Evolutionary conservation across 108 stramenopile genomes (phyloP).

Genomic region (Hondaea fermentalgiana): DNA sequence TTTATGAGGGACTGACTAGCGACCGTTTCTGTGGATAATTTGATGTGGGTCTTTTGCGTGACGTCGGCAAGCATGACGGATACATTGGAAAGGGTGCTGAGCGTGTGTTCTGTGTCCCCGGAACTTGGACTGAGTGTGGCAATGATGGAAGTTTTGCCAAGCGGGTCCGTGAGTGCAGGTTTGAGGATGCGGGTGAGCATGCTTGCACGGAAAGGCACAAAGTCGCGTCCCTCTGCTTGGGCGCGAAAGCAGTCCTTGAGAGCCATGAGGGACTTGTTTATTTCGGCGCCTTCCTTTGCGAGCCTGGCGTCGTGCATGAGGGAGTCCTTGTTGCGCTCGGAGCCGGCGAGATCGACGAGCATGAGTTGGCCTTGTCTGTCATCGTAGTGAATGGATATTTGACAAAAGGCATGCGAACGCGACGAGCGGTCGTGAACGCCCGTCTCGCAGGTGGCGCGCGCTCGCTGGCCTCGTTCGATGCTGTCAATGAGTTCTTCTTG

Average conservation of each 20-base stretch:
- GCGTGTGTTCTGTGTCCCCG: constrained; percentile 60
- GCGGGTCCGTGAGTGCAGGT: constrained; percentile 45
- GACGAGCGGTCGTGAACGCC: constrained; percentile 49
- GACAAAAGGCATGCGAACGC: constrained; percentile 47
- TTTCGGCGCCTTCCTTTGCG: constrained; percentile 62
- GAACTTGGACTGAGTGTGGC: constrained; percentile 55
- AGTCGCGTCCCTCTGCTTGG: constrained; percentile 24
- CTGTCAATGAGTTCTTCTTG: constrained; percentile 33
- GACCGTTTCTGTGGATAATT: neutral
- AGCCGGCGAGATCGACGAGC: constrained; percentile 64
- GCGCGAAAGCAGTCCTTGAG: constrained; percentile 67
- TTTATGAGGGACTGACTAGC: neutral
- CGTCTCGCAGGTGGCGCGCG: constrained; percentile 54
- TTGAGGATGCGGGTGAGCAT: constrained; percentile 59
- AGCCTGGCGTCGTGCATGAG: constrained; percentile 41
- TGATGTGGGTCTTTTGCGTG: neutral
- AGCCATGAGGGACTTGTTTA: constrained; percentile 59
- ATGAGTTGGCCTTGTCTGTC: constrained; percentile 11
- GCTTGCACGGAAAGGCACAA: constrained; percentile 42
- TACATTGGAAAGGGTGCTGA: constrained; percentile 57
- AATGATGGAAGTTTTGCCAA: constrained; percentile 51
- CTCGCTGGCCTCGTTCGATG: constrained; percentile 35
- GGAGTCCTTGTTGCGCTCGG: constrained; percentile 60
- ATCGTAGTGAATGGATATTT: constrained; percentile 28
- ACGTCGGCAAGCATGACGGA: constrained; percentile 29